Base-by-base conservation (phyloP, 2,329 filamentous ascomycete species). In the Hypocrella siamensis region DNA sequence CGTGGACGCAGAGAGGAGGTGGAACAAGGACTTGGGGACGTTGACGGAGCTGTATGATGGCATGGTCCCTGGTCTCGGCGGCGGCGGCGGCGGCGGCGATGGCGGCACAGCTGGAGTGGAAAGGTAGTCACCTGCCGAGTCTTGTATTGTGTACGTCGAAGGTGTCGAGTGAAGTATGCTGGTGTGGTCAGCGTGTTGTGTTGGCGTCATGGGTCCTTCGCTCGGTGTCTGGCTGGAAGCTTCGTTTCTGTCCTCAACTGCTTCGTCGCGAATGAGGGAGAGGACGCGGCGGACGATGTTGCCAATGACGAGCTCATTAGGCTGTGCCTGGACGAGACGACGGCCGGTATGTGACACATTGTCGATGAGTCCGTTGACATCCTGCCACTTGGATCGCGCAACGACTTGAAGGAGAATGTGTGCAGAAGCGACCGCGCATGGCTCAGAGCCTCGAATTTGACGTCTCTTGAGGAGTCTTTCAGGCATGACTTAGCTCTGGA, bases 231-330 rank as follows among this genome's bases (percentile, higher is more conserved):
- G 78, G 49, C 70, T 77, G 22, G 53, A 54, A 33, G 43, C 56
- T 35, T 76, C 75, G 37, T 81, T 81, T 35, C 77, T 64, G 43
- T 84, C 79, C 45, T 92, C 83, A 44, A 82, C 78, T 25, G 82
- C 80, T 47, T 96, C 86, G 48, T 94, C 86, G 31, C 90, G 75
- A 41, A 98, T 90, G 40, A 98, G 67, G 27, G 85, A 82, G 24
- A 98, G 63, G 3, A 96, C 81, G 39, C 90, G 76, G 38, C 86
- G 75, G 29, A 94, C 83, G 43, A 98, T 86, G 48, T 98, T 98
- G 32, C 85, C 88, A 28, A 94, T 84, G 5, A 85, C 83, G 44
- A 93, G 77, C 58, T 96, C 90, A 38, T 79, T 73, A 12, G 88
- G 88, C 46, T 93, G 84, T 6, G 90, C 86, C 34, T 79, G 72